Base-by-base conservation (phyloP, 2,329 filamentous ascomycete genomes). In the Penicillium sp. region DNA sequence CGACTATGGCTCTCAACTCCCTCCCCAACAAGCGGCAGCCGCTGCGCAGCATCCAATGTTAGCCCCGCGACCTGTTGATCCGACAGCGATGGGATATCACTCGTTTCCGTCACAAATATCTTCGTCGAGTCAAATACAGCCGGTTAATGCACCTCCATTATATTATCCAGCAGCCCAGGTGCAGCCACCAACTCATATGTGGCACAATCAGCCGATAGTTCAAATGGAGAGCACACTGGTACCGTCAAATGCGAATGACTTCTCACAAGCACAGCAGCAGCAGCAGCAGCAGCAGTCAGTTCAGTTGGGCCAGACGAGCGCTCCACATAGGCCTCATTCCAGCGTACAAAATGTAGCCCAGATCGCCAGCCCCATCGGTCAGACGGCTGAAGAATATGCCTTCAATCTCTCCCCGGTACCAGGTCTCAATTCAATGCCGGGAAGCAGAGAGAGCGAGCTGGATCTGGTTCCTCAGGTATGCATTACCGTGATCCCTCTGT, bases 21-120 rank as follows among this genome's bases (percentile, higher is more conserved):
- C 66, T 3, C 61, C 65, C 29, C 69, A 70, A 47, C 69, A 69
- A 41, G 66, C 63, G 31, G 63, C 70, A 8, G 62, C 68, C 17
- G 68, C 68, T n/a, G 65, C 70, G 29, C 71, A 71, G 53, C 70
- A 70, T 57, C 73, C 71, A 5, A 62, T 72, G 51, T 56, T 75
- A n/a, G 73, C 73, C 10, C 73, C 73, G 12, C 67, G 66, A n/a
- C 66, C 71, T 17, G 51, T 66, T 33, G 51, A 63, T 50, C 52
- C 61, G n/a, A 40, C 48, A 25, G 46, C 54, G 19, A 45, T 57
- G 35, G 63, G 54, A 15, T 62, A 69, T 50, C 45, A 41, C 17
- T 40, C 52, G 19, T 45, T 57, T 13, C 41, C 62, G 5, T 43
- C 61, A 38, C 50, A 56, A 35, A 31, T 33, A 12, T 29, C 42